Base-by-base conservation (phyloP, 805 yeast genomes). In the Metschnikowia proteae region DNA sequence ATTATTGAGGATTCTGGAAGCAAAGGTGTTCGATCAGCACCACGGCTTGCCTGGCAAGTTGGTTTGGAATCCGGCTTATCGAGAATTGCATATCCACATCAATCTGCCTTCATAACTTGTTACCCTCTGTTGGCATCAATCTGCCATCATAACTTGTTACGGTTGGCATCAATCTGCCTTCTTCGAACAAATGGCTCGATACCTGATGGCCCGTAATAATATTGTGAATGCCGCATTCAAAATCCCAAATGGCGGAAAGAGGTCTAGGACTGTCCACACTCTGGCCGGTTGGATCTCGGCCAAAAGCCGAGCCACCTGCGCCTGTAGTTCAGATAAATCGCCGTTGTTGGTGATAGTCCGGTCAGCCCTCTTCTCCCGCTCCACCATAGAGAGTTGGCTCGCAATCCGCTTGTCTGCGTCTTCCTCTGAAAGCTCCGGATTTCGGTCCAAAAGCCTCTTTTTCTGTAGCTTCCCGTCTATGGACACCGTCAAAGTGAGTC, bases 331-430 rank as follows among this genome's bases (percentile, higher is more conserved):
- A 9, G 53, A 54, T 40, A 68, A 43, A 7, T 60, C 50, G 13
- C 59, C 57, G 49, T 80, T 75, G 58, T 94, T 95, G 26, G 83
- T 80, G 11, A 95, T 65, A 2, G 87, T 80, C 34, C 74, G 66
- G 57, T 89, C 96, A 0, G 96, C 82, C 44, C 75, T 70, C 22
- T 60, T 59, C 22, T 77, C 73, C 54, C 88, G 82, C 38, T 74
- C 81, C 9, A 72, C 77, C 43, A 78, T 76, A 2, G 84, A 62
- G 86, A 90, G 82, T 63, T 94, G 99, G 43, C 88, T 79, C 6
- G 71, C 72, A 28, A 94, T 86, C 48, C 98, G 74, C 50, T 84
- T 78, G 6, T 70, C 60, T 0, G 92, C 92, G 49, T 91, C 96
- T 11, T 80, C 81, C 30, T 59, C 62, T 2, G 81, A 62, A 54